Evolutionary conservation across 257 asterid genomes (phyloP).

Genomic region (Nicotiana knightiana): DNA sequence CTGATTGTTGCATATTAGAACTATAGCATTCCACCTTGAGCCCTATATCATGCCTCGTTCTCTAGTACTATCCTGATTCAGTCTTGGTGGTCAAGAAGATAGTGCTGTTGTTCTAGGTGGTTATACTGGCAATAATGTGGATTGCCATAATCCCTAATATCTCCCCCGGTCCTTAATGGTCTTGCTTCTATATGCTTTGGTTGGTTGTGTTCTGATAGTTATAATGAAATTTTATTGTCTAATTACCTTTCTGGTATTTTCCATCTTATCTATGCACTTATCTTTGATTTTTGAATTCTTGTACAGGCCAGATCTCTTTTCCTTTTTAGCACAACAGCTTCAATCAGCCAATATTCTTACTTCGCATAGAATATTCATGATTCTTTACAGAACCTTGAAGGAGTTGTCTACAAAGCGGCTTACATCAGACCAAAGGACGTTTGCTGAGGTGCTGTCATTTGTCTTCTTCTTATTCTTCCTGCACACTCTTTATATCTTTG

Average conservation of each 20-base stretch:
- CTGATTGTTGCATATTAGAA: background rate
- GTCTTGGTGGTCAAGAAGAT: conserved; percentile 5
- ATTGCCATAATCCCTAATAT: background rate
- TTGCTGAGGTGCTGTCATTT: conserved; percentile 60
- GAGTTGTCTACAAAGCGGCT: conserved; percentile 95
- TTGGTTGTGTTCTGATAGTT: background rate
- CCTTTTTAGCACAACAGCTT: conserved; percentile 80
- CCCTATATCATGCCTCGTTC: background rate
- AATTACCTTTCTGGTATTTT: conserved; percentile 3
- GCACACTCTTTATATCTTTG: background rate
- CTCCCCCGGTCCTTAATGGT: background rate
- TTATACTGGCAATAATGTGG: background rate
- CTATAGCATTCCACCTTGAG: conserved; percentile 1
- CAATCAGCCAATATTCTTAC: conserved; percentile 78
- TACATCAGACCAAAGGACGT: conserved; percentile 73
- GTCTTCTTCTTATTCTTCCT: conserved; percentile 7
- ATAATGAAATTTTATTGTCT: background rate
- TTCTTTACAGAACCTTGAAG: conserved; percentile 86
- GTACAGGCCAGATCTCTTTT: conserved; percentile 92
- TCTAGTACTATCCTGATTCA: background rate
- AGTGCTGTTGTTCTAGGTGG: background rate
- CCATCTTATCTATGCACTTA: background rate
- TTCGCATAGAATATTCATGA: conserved; percentile 86
- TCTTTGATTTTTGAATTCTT: conserved; percentile 15
- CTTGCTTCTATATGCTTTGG: conserved; percentile 10